phyloP scores from a whole-genome alignment of 2,329 filamentous ascomycete genomes.

The Penicillium expansum region DNA sequence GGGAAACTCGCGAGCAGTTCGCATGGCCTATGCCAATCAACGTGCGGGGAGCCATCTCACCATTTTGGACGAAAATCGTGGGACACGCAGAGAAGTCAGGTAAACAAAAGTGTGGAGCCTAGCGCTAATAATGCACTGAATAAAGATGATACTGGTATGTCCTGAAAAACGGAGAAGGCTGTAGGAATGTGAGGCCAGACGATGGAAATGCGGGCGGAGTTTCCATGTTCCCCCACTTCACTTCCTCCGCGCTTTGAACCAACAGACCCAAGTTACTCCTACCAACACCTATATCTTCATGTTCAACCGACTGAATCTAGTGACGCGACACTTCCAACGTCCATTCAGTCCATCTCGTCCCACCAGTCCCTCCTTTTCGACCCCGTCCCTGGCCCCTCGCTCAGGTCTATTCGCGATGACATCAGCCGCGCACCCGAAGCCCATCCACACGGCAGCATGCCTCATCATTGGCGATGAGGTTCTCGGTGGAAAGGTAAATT shows the following conservation, averaged over 20 bases:
- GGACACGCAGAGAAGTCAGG: neutral
- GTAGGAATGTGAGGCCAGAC: constrained; percentile 9
- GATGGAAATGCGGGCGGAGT: constrained; percentile 22
- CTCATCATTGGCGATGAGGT: constrained; percentile 98
- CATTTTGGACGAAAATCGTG: neutral
- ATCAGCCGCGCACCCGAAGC: constrained; percentile 49
- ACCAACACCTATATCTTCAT: constrained; percentile 47
- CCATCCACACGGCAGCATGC: constrained; percentile 85
- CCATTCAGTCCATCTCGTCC: constrained; percentile 54
- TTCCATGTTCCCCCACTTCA: constrained; percentile 14
- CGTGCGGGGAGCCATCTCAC: neutral
- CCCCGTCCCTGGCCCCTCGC: constrained; percentile 22
- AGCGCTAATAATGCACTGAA: neutral
- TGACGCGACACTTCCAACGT: constrained; percentile 68
- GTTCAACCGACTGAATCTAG: constrained; percentile 72
- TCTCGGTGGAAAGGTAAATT: constrained; percentile 79
- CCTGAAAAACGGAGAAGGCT: neutral
- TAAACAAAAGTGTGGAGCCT: neutral
- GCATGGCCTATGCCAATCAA: neutral
- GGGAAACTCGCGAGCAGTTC: neutral
- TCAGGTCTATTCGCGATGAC: constrained; percentile 38
- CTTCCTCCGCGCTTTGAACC: constrained; percentile 12
- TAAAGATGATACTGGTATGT: neutral
- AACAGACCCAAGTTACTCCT: constrained; percentile 2
- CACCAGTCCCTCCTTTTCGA: constrained; percentile 46